phyloP scores from a whole-genome alignment of 164 flowering plant genomes.

The Akebia trifoliata region DNA sequence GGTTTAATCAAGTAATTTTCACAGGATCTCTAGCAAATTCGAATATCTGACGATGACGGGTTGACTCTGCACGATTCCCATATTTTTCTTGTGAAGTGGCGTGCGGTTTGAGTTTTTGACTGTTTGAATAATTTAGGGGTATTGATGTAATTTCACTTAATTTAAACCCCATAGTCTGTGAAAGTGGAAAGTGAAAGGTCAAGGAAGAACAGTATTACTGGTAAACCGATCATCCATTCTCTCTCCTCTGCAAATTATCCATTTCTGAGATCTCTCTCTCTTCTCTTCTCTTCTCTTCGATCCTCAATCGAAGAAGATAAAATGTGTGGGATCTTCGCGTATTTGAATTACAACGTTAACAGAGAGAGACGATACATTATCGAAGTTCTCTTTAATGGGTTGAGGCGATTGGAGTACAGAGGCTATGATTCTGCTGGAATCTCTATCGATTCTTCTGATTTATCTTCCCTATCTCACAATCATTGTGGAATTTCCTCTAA shows the following conservation, averaged over 20 bases:
- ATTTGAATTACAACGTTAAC: slow-evolving; percentile 69
- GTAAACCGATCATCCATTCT: too few species aligned
- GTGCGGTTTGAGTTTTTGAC: too few species aligned
- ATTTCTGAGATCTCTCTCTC: neutral
- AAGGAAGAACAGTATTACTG: too few species aligned
- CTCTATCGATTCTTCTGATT: slow-evolving; percentile 51
- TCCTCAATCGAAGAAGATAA: neutral
- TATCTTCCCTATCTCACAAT: slow-evolving; percentile 3
- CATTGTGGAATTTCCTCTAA: neutral
- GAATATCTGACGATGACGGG: too few species aligned
- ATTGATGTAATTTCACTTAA: too few species aligned
- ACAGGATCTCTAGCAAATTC: too few species aligned
- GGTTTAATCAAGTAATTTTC: too few species aligned
- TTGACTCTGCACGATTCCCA: too few species aligned
- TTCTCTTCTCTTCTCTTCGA: neutral
- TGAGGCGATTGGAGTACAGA: slow-evolving; percentile 86
- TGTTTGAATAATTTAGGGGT: too few species aligned
- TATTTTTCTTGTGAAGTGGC: too few species aligned
- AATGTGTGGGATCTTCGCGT: slow-evolving; percentile 98
- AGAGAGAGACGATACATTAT: slow-evolving; percentile 74
- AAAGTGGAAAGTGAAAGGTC: too few species aligned
- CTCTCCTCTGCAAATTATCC: neutral
- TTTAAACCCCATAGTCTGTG: too few species aligned
- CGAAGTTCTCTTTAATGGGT: slow-evolving; percentile 83
- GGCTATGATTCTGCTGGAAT: slow-evolving; percentile 98